Base-by-base conservation (phyloP, 164 flowering plant genomes). In the Sedum album region DNA sequence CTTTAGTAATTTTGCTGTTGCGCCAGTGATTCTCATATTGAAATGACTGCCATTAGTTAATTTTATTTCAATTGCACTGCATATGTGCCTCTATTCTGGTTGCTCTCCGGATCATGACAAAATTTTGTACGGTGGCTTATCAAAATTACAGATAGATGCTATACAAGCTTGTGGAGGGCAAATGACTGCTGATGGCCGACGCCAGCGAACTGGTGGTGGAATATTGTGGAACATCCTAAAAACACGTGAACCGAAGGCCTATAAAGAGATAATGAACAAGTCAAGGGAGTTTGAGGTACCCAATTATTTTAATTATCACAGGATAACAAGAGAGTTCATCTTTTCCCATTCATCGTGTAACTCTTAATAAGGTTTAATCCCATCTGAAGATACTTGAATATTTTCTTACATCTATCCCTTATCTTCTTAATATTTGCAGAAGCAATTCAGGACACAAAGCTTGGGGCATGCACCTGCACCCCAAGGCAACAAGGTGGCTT, bases 81-180 rank as follows among this genome's bases (percentile, higher is more conserved):
- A n/a, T n/a, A n/a, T n/a, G n/a, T n/a, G n/a, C n/a, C n/a, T n/a
- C 13, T 21, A 2, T 20, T 4, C 35, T 25, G 8, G n/a, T 30
- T 31, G 26, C 69, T 10, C 23, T 60, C 20, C 31, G 38, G 51
- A 61, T 69, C 30, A 60, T 20, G 44, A 60, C 63, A 3, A 14
- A 28, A 35, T 36, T 41, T 38, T 23, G 20, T 30, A 21, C 38
- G n/a, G 46, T 28, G 33, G 55, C 25, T 26, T 63, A 26, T 55
- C 26, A n/a, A 25, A 63, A 70, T 7, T 69, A 79, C 87, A 95
- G 97, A 97, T 91, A 70, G 86, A 90, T 73, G 94, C 90, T 48
- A 75, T 95, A 75, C 92, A 91, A 77, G 81, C 86, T 63, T 90
- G 96, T 79, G 96, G 99, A 68, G 99, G 99, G 69, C 99, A 90